Conservation (phyloP, 768 basidiomycete genomes). For the Mycena venus region DNA sequence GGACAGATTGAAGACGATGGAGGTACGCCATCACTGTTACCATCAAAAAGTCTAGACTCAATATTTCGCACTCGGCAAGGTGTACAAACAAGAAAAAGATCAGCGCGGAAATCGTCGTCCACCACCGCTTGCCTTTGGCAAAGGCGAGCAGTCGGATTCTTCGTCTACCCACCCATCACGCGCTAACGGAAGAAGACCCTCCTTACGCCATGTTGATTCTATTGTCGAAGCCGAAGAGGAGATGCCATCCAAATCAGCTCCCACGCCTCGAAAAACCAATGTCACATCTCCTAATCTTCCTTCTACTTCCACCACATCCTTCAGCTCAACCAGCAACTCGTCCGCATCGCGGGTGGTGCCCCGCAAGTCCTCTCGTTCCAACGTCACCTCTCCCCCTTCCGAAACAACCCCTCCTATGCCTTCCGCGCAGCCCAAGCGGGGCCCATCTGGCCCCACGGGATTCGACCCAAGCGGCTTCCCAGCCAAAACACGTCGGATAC, state of each 20-base stretch:
- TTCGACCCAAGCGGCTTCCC: constrained; percentile 53
- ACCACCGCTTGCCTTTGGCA: constrained; percentile 46
- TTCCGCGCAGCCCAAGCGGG: constrained; percentile 39
- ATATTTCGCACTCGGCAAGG: constrained; percentile 50
- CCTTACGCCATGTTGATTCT: constrained; percentile 71
- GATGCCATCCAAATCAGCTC: constrained; percentile 45
- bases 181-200: constrained; percentile 54
- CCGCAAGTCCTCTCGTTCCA: constrained; percentile 46
- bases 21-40: constrained; percentile 67
- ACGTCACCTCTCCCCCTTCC: constrained; percentile 36
- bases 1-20: constrained; percentile 92
- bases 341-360: constrained; percentile 36
- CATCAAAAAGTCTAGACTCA: constrained; percentile 20
- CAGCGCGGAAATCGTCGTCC: constrained; percentile 58
- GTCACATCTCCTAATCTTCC: constrained; percentile 55
- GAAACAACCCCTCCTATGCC: constrained; percentile 40
- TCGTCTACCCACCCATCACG: constrained; percentile 47
- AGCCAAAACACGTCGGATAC: constrained; percentile 64
- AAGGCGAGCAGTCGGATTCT: constrained; percentile 47
- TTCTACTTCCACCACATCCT: constrained; percentile 48
- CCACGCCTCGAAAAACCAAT: constrained; percentile 51
- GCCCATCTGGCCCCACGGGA: constrained; percentile 36
- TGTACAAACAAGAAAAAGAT: constrained; percentile 84
- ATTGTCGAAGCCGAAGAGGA: constrained; percentile 79
- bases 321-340: constrained; percentile 36